A percentile compares a stretch with the other conserved stretches of the same genome.
Evolutionary conservation across 768 basidiomycete genomes (phyloP).

Genomic region (Exidia glandulosa): DNA sequence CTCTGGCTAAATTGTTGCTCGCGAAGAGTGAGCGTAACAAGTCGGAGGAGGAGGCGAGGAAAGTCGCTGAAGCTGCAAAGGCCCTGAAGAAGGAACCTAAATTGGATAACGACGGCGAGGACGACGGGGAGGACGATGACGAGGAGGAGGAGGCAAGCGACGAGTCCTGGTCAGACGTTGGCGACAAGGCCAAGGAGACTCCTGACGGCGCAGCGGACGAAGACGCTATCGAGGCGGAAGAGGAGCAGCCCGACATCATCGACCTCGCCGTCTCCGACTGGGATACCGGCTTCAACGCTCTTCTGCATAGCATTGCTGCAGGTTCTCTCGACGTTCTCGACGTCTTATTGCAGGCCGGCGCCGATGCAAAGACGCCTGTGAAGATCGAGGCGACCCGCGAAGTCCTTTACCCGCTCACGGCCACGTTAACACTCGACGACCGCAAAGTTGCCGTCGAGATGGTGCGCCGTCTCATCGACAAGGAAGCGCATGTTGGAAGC

Average conservation of each 20-base stretch:
- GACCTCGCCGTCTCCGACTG: conserved; percentile 44
- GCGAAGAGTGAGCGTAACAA: conserved; percentile 31
- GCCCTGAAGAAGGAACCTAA: conserved; percentile 11
- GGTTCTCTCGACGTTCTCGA: conserved; percentile 35
- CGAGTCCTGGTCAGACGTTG: conserved; percentile 38
- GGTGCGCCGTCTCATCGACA: conserved; percentile 17
- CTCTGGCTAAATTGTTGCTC: conserved; percentile 38
- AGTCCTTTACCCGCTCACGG: conserved; percentile 16
- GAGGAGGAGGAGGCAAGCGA: conserved; percentile 25
- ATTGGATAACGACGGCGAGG: conserved; percentile 17
- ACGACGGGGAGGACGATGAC: conserved; percentile 13
- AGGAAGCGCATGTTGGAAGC: conserved; percentile 18
- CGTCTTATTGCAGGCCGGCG: conserved; percentile 34
- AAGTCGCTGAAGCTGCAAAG: not conserved
- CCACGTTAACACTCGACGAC: conserved; percentile 16
- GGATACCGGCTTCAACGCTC: conserved; percentile 45
- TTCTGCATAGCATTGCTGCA: conserved; percentile 39
- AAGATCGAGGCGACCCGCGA: conserved; percentile 17
- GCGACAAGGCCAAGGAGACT: conserved; percentile 3
- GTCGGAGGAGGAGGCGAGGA: conserved; percentile 9
- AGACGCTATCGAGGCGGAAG: conserved; percentile 35
- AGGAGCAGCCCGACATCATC: conserved; percentile 43
- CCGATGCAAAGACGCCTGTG: conserved; percentile 30
- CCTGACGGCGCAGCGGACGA: conserved; percentile 7
- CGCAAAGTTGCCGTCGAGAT: conserved; percentile 13